A percentile compares a stretch with the other conserved stretches of the same genome.
These are phyloP conservation scores for Choricystis sp. DNA, from an alignment of 139 green algal species.

Conservation along the genomic window DNA sequence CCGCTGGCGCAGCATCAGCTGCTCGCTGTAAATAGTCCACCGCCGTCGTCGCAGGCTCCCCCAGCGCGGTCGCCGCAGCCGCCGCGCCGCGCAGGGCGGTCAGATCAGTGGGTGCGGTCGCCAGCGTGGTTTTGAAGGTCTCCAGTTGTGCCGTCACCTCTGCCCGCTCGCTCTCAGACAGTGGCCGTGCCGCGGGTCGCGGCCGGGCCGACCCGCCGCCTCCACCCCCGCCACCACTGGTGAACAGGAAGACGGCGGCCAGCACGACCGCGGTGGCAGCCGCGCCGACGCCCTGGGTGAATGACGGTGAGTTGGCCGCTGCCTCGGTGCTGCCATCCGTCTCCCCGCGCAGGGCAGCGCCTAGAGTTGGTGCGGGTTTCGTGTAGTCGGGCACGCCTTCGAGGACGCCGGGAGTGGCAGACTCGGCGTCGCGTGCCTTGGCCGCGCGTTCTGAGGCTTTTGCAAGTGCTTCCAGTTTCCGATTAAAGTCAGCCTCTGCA, in stretches of 20 bases:
- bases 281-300: neutral
- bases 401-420: no score
- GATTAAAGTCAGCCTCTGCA: no score
- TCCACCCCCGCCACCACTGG: no score
- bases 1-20: constrained; percentile 2
- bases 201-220: neutral
- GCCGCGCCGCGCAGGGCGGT: neutral
- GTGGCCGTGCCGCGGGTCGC: neutral
- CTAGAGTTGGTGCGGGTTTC: no score
- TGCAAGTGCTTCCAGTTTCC: no score
- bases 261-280: neutral
- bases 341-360: no score
- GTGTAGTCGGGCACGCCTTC: no score
- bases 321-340: no score
- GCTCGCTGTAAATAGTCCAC: constrained; percentile 12
- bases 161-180: neutral
- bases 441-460: no score
- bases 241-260: neutral
- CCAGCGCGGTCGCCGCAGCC: constrained; percentile 3
- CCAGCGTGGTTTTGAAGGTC: neutral
- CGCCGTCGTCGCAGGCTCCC: constrained; percentile 5
- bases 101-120: neutral
- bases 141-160: neutral
- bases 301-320: no score
- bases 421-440: no score